Conservation (phyloP, 1,284 basidiomycete species). For the Naganishia sp. region DNA sequence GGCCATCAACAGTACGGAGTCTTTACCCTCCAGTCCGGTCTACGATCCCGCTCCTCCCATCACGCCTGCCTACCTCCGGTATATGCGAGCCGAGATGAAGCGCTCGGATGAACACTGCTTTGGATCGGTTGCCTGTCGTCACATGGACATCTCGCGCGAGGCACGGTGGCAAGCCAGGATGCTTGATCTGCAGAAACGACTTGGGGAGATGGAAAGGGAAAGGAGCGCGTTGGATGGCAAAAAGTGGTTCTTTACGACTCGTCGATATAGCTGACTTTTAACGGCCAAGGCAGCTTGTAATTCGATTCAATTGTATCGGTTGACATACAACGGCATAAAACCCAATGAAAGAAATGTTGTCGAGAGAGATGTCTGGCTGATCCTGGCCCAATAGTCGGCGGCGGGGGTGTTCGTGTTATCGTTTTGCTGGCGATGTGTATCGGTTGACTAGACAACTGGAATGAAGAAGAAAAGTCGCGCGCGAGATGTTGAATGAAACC, state of each 20-base stretch:
- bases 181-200: conserved; percentile 8
- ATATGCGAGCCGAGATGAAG: conserved; percentile 18
- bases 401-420: too few relatives aligned
- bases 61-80: conserved; percentile 18
- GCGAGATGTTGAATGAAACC: conserved; percentile 21
- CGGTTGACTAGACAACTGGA: conserved; percentile 30
- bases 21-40: conserved; percentile 1
- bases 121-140: conserved; percentile 18
- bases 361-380: not conserved
- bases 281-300: not conserved
- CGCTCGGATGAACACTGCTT: conserved; percentile 18
- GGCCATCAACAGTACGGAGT: too few relatives aligned
- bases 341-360: conserved; percentile 6
- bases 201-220: not conserved
- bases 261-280: not conserved
- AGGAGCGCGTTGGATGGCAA: not conserved
- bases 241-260: not conserved
- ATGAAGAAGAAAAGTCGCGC: conserved; percentile 12
- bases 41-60: conserved; percentile 9
- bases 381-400: too few relatives aligned
- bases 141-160: conserved; percentile 16
- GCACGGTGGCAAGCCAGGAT: conserved; percentile 23
- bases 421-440: conserved; percentile 14
- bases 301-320: conserved; percentile 24
- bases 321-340: conserved; percentile 21